Conservation (phyloP, 2,329 filamentous ascomycete genomes). For the Paraconiothyrium sp. region DNA sequence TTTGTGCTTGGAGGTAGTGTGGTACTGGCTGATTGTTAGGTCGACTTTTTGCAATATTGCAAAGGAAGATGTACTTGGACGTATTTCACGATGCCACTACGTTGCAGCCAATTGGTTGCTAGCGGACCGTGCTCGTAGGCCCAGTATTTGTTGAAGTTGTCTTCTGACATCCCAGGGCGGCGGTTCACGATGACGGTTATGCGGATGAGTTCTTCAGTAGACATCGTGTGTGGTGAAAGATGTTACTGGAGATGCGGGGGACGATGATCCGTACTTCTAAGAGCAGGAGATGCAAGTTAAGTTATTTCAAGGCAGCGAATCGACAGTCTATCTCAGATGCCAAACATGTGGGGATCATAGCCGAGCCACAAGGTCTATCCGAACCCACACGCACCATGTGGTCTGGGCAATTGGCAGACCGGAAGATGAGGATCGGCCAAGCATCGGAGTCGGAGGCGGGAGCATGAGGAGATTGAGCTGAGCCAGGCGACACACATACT, state of each 20-base stretch:
- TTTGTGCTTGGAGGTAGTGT: constrained; percentile 31
- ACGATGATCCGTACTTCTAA: not conserved
- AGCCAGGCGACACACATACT: not conserved
- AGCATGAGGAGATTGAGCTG: not conserved
- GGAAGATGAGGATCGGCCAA: not conserved
- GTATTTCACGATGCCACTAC: constrained; percentile 35
- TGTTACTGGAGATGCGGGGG: not conserved
- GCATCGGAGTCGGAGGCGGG: not conserved
- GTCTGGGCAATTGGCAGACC: not conserved
- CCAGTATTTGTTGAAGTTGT: constrained; percentile 37
- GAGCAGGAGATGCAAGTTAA: not conserved
- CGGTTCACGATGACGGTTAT: constrained; percentile 35
- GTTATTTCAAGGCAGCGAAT: not conserved
- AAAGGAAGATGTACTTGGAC: constrained; percentile 25
- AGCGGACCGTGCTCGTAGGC: constrained; percentile 34
- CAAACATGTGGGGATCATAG: not conserved
- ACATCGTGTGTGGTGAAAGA: constrained; percentile 15
- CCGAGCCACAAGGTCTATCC: not conserved
- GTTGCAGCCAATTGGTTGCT: constrained; percentile 27
- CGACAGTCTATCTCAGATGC: not conserved
- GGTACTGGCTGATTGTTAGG: constrained; percentile 23
- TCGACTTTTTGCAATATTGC: not conserved
- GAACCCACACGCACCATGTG: not conserved
- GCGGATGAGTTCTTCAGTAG: constrained; percentile 27
- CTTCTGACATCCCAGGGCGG: constrained; percentile 31